Evolutionary conservation across 495 filamentous ascomycete genomes (phyloP), one percentile per base, ranked within the genome.

Genomic region (Pseudotulostoma volvatum): DNA sequence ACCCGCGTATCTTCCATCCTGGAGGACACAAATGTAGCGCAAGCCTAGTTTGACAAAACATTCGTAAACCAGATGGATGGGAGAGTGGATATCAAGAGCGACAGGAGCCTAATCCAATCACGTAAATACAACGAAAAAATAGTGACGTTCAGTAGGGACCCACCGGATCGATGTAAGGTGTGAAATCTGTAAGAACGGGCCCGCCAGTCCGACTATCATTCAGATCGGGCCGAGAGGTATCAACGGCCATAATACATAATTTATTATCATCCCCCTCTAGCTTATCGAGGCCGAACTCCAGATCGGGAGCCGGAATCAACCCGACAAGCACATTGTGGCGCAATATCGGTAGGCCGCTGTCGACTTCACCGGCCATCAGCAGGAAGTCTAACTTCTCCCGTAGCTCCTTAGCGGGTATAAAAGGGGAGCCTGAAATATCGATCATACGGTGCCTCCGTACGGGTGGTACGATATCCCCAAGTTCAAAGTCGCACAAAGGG

Each of bases 61-160:
- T 53, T 97, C 88, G 46, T 93, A 95, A 30, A 94, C 90, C 37
- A 96, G 54, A 54, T 97, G 88, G 68, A 97, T 90, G 1, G 90
- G 85, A 1, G 79, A 87, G 49, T 79, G 73, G 19, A 92, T 78
- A 52, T 96, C 90, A 17, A 97, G 63, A 4, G 87, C 74, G 11
- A 97, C 66, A 1, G 90, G 90, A 16, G 88, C 80, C 70, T 74
- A 18, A 30, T 42, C 8, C 37, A 35, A 14, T 35, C 33, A 19
- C 2, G 23, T 5, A 11, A 28, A 11, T 28, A 28, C 7, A 13
- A 31, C 19, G 9, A 21, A 7, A 28, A 28, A 28, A 28, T 1
- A 21, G 0, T 28, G 13, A 3, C 11, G 5, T 1, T 11, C 9
- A 15, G 20, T n/a, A 25, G 11, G 11, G 15, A 56, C 65, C 37